Conservation (phyloP, 768 basidiomycete species). For the Amanita fuliginea region DNA sequence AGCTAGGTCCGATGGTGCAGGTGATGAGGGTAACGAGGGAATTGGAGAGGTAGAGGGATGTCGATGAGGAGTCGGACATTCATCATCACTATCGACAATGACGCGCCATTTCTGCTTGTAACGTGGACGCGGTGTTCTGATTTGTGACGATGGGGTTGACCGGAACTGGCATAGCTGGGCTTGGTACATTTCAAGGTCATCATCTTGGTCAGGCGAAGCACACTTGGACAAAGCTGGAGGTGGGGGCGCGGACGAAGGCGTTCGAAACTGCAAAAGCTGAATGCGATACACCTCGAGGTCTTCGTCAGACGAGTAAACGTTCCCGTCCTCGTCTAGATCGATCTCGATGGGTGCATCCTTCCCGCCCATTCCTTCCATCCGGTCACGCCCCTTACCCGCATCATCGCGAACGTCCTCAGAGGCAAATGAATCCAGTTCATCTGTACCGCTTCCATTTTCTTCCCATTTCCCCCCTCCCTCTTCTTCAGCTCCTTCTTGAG, state of each 20-base stretch:
- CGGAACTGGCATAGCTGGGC: not conserved
- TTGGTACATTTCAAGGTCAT: not conserved
- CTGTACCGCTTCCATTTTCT: conserved; percentile 29
- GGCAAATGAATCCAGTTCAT: conserved; percentile 49
- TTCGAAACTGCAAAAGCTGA: not conserved
- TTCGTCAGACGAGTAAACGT: conserved; percentile 35
- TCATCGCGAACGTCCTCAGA: conserved; percentile 18
- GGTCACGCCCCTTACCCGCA: conserved; percentile 50
- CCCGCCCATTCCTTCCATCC: conserved; percentile 33
- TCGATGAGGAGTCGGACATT: not conserved
- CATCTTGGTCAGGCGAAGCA: not conserved
- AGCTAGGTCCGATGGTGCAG: not conserved
- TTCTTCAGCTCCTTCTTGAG: conserved; percentile 27
- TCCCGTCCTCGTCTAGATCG: conserved; percentile 13
- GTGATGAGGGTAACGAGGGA: not conserved
- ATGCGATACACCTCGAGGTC: conserved; percentile 20
- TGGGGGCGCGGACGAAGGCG: not conserved
- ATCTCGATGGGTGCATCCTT: conserved; percentile 38
- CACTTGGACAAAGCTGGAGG: not conserved
- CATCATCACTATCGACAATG: not conserved
- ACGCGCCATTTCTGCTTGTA: not conserved
- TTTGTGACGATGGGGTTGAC: not conserved
- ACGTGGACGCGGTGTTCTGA: not conserved
- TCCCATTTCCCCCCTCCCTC: conserved; percentile 35
- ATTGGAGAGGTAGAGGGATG: too few relatives aligned